phyloP scores from a whole-genome alignment of 169 alveolate species.

The Neospora caninum region DNA sequence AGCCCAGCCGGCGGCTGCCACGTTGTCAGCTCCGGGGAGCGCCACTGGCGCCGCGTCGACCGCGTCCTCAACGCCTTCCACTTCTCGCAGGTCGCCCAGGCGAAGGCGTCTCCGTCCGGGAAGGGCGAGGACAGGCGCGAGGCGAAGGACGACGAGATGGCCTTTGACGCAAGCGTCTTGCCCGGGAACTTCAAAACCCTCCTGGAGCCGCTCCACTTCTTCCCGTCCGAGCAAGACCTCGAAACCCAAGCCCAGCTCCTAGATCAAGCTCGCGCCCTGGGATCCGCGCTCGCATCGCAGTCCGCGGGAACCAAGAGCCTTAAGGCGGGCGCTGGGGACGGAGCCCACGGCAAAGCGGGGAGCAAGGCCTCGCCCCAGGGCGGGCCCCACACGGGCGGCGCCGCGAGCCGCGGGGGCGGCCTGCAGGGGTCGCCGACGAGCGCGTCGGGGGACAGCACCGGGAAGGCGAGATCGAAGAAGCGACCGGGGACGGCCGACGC shows the following conservation, averaged over 20 bases:
- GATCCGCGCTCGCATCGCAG: not conserved
- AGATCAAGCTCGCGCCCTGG: not conserved
- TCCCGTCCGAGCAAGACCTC: not conserved
- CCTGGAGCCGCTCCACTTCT: slow-evolving; percentile 10
- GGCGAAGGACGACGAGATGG: not conserved
- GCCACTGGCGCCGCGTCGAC: slow-evolving; percentile 18
- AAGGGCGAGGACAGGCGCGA: not conserved
- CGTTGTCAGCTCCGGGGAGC: not conserved
- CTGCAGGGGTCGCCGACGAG: not conserved
- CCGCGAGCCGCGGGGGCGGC: not conserved
- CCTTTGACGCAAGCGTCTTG: not conserved
- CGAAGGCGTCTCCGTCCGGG: not conserved
- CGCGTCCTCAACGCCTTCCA: not conserved
- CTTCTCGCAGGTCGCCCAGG: not conserved
- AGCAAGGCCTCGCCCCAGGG: too few relatives aligned
- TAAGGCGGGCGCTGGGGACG: too few relatives aligned
- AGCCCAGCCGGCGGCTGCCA: not conserved
- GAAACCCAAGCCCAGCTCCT: not conserved
- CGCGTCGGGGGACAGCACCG: not conserved
- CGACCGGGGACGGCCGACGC: not conserved
- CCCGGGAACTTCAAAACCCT: not conserved
- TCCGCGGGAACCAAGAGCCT: not conserved
- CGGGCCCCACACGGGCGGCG: not conserved
- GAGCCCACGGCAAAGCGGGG: too few relatives aligned
- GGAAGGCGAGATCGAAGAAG: not conserved